Evolutionary conservation across 768 basidiomycete genomes (phyloP).

Genomic region (Porpolomopsis calyptriformis): DNA sequence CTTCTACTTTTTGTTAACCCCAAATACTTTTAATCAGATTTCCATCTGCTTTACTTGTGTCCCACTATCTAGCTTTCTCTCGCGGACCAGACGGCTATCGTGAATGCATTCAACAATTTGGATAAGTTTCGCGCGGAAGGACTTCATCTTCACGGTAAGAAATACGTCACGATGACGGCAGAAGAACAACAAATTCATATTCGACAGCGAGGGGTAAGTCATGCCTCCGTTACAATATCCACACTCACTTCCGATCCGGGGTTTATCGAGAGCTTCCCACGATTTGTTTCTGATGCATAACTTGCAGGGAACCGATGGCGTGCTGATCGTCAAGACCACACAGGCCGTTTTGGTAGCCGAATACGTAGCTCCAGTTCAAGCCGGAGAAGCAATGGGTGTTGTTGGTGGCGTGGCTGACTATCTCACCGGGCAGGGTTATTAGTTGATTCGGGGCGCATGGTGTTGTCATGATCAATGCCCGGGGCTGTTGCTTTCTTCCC

Average conservation of each 20-base stretch:
- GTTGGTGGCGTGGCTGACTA: slow-evolving; percentile 73
- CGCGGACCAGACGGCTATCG: slow-evolving; percentile 52
- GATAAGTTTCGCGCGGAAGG: slow-evolving; percentile 42
- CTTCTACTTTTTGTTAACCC: no score
- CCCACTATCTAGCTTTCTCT: slow-evolving; percentile 51
- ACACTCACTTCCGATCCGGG: no score
- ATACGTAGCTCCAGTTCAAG: slow-evolving; percentile 56
- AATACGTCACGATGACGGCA: slow-evolving; percentile 55
- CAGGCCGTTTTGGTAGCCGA: slow-evolving; percentile 78
- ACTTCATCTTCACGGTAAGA: slow-evolving; percentile 51
- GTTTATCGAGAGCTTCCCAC: no score
- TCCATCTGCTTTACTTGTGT: no score
- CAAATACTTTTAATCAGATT: no score
- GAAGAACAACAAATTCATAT: slow-evolving; percentile 49
- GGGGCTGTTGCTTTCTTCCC: background rate
- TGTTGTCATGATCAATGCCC: background rate
- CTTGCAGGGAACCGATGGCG: slow-evolving; percentile 42
- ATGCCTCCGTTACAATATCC: no score
- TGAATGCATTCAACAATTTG: slow-evolving; percentile 35
- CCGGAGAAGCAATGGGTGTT: slow-evolving; percentile 51
- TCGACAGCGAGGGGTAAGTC: slow-evolving; percentile 58
- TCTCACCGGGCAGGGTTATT: slow-evolving; percentile 52
- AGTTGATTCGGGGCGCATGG: background rate
- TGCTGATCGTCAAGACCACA: slow-evolving; percentile 65
- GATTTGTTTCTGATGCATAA: slow-evolving; percentile 32